phyloP scores from a whole-genome alignment of 2,329 filamentous ascomycete genomes.

The Akanthomyces uredinophilus region DNA sequence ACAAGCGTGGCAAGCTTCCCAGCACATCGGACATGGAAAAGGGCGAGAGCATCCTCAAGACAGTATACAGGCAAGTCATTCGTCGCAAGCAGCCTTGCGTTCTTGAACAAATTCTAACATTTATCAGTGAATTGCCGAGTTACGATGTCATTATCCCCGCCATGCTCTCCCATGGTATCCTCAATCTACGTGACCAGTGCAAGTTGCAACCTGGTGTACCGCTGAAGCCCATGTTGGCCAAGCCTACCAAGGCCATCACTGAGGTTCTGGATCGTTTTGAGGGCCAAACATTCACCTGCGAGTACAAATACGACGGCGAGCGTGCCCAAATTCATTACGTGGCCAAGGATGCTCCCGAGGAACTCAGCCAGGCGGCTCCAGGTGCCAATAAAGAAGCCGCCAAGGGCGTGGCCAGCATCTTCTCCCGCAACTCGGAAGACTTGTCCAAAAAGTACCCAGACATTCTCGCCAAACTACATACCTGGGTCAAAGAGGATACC shows the following conservation, averaged over 20 bases:
- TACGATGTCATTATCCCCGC: conserved; percentile 93
- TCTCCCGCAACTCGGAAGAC: conserved; percentile 96
- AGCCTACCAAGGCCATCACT: conserved; percentile 96
- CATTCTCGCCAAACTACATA: conserved; percentile 78
- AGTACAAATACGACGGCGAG: conserved; percentile 98
- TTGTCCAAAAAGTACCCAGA: conserved; percentile 97
- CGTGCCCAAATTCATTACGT: conserved; percentile 98
- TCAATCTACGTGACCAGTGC: conserved; percentile 76
- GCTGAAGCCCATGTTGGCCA: conserved; percentile 96
- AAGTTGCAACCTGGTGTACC: conserved; percentile 91
- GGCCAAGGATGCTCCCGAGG: conserved; percentile 67
- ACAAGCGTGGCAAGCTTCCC: conserved; percentile 63
- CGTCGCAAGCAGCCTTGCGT: not conserved
- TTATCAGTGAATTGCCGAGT: conserved; percentile 77
- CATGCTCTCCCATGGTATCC: conserved; percentile 80
- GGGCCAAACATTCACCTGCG: conserved; percentile 90
- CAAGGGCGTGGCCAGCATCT: conserved; percentile 81
- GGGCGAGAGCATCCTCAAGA: conserved; percentile 81
- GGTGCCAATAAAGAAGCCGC: conserved; percentile 60
- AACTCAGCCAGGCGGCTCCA: conserved; percentile 58
- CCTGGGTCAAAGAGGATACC: conserved; percentile 85
- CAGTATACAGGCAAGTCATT: conserved; percentile 68
- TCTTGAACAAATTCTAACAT: conserved; percentile 27
- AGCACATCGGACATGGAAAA: conserved; percentile 73
- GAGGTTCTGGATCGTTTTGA: conserved; percentile 97